phyloP scores from a whole-genome alignment of 2,329 filamentous ascomycete genomes.

The Calcarisporium arbuscula region DNA sequence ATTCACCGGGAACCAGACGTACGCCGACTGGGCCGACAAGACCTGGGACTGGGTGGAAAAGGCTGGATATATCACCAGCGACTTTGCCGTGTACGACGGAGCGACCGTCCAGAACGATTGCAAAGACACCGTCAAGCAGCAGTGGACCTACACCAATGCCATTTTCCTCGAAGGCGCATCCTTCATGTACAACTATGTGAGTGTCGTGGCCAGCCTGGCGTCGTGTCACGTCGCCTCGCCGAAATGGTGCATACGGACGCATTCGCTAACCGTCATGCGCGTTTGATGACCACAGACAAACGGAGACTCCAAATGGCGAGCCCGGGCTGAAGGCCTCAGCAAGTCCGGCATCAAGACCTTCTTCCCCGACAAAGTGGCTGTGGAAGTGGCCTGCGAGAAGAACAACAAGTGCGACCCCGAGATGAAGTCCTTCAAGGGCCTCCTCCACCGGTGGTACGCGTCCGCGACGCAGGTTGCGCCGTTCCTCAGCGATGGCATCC shows the following conservation, averaged over 20 bases:
- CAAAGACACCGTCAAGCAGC: conserved; percentile 41
- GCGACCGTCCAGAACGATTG: conserved; percentile 45
- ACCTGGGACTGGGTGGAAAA: conserved; percentile 50
- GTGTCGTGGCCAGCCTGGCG: no score
- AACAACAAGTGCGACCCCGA: conserved; percentile 46
- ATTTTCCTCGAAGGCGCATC: conserved; percentile 49
- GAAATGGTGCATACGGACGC: no score
- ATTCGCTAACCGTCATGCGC: no score
- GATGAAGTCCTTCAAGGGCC: conserved; percentile 52
- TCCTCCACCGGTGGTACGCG: conserved; percentile 45
- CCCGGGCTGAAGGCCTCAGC: conserved; percentile 44
- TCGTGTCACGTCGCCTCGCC: no score
- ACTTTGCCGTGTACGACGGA: conserved; percentile 56
- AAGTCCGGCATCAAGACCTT: conserved; percentile 37
- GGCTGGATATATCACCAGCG: conserved; percentile 41
- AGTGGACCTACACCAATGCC: conserved; percentile 52
- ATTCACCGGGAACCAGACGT: conserved; percentile 53
- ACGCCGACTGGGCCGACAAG: conserved; percentile 47
- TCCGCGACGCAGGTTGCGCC: conserved; percentile 43
- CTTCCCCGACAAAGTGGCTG: conserved; percentile 50
- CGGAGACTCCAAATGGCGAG: conserved; percentile 41
- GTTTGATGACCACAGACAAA: conserved; percentile 10
- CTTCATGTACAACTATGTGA: conserved; percentile 49
- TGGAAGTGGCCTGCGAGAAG: conserved; percentile 52
- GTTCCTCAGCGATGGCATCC: conserved; percentile 36